A percentile compares a stretch with the other conserved stretches of the same genome.
Evolutionary conservation across 768 basidiomycete species (phyloP).

Genomic region (Steccherinum ochraceum): DNA sequence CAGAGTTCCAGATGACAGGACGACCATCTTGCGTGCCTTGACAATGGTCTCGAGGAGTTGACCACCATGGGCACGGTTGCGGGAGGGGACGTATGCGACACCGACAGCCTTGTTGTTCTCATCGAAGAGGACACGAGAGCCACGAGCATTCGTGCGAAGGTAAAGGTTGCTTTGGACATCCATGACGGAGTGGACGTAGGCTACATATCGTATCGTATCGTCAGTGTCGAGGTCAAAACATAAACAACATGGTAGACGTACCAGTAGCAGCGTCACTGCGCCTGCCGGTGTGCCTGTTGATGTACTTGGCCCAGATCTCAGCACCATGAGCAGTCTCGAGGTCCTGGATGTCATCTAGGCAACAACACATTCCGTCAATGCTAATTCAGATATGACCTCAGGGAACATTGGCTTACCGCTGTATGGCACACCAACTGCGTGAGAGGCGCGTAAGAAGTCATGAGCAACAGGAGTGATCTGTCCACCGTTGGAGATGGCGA

Average conservation of each 20-base stretch:
- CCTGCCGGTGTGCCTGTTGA: slow-evolving; percentile 67
- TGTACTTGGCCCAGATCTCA: slow-evolving; percentile 75
- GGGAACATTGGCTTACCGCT: slow-evolving; percentile 40
- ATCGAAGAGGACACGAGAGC: slow-evolving; percentile 66
- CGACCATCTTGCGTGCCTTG: slow-evolving; percentile 59
- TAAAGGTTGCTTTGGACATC: slow-evolving; percentile 62
- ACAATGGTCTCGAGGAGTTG: slow-evolving; percentile 57
- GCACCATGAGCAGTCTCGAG: slow-evolving; percentile 53
- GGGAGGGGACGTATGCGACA: slow-evolving; percentile 59
- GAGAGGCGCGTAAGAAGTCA: slow-evolving; percentile 61
- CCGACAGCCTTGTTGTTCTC: slow-evolving; percentile 62
- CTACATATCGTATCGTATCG: slow-evolving; percentile 20
- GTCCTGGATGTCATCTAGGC: slow-evolving; percentile 64
- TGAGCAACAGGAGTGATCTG: slow-evolving; percentile 57
- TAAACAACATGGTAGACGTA: slow-evolving; percentile 15
- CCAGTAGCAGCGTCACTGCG: slow-evolving; percentile 68
- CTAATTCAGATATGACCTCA: neutral
- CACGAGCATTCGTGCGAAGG: slow-evolving; percentile 61
- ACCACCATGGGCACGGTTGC: slow-evolving; percentile 49
- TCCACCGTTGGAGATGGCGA: slow-evolving; percentile 67
- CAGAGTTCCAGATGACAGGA: slow-evolving; percentile 59
- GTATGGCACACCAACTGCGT: slow-evolving; percentile 56
- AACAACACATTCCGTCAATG: neutral
- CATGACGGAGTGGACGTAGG: slow-evolving; percentile 68
- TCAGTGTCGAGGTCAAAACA: neutral